Base-by-base conservation (phyloP, 176 grass and related monocot genomes). In the Chrysopogon serrulatus region DNA sequence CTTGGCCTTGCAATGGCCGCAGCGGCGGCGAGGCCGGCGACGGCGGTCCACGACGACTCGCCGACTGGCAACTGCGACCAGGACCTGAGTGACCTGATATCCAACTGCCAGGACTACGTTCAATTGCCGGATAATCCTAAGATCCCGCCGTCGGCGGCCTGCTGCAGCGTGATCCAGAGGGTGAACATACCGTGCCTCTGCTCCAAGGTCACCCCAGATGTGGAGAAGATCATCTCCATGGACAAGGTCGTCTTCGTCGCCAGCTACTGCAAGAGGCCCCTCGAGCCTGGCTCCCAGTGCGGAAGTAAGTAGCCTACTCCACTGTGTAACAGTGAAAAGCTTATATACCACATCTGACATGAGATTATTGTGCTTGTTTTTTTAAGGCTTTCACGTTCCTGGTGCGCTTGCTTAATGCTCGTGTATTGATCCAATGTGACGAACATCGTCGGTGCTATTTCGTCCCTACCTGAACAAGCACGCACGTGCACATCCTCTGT, bases 151-250 rank as follows among this genome's bases (percentile, higher is more conserved):
- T 91, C 90, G 13, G 1, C 17, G 12, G 77, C 56, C 39, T 95
- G 93, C 62, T 92, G 88, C 71, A 4, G 4, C 31, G 79, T 77
- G 73, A 12, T 95, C 17, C 68, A 93, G 70, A 44, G 18, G 5
- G 88, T 26, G 24, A 76, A 96, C 78, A 51, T 96, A 18, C 76
- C 86, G 32, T 93, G 94, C 54, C 74, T 87, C 53, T 96, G 91
- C 73, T 47, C 48, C 19, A 87, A 87, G 60, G 73, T 93, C 61
- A 87, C 88, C 6, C 85, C 93, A n/a, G 44, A 5, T 6, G 15
- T 91, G 21, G 83, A 81, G 87, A 26, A 59, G 72, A 0, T 87
- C 33, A 45, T 95, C 35, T 86, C 73, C 78, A 87, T 85, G 64
- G 84, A 90, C 33, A 95, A 92, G 82, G 77, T 87, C 9, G 73